Base-by-base conservation (phyloP, 2,329 filamentous ascomycete species). In the Sporothrix protearum region DNA sequence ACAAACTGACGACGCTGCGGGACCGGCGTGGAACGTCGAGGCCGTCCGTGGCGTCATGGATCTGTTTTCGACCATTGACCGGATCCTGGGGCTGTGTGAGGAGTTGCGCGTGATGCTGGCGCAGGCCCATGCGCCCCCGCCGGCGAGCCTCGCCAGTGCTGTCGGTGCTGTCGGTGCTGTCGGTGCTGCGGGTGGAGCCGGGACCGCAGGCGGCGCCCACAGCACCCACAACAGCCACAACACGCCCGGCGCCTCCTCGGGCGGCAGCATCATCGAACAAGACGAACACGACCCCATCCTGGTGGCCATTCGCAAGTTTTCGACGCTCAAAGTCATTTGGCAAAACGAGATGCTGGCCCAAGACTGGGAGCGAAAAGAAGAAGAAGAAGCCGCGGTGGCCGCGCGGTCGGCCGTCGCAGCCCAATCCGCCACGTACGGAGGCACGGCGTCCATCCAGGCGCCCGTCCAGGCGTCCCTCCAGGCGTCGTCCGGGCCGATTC, bases 11-110 rank as follows among this genome's bases (percentile, higher is more conserved):
- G 1, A 73, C 71, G 5, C 25, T 73, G 3, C 78, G 81, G 45
- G 80, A 82, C 69, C 80, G 2, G 76, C 77, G 0, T 83, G 81
- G 81, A 79, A 82, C 74, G 75, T 79, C 2, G 74, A 74, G 7
- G 76, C 76, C 5, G 78, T 80, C 5, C 75, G 76, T 5, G 70
- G 72, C 25, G 75, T 74, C 2, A 61, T 82, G 14, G 80, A 82
- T 67, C 71, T 82, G 30, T 72, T 82, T 5, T 61, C 69, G 12
- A 74, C 79, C 6, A 68, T 77, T 22, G 75, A 76, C 25, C 75
- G 74, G 22, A 71, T 79, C n/a, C 55, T 74, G 1, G 69, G 45
- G 0, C 69, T 53, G 67, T 71, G 75, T 22, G 68, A 72, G 28
- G 28, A 71, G 22, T 25, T 71, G 47, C 53, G 28, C 2, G 55